Evolutionary conservation across 2,329 filamentous ascomycete species (phyloP).

Genomic region (Colletotrichum karsti): DNA sequence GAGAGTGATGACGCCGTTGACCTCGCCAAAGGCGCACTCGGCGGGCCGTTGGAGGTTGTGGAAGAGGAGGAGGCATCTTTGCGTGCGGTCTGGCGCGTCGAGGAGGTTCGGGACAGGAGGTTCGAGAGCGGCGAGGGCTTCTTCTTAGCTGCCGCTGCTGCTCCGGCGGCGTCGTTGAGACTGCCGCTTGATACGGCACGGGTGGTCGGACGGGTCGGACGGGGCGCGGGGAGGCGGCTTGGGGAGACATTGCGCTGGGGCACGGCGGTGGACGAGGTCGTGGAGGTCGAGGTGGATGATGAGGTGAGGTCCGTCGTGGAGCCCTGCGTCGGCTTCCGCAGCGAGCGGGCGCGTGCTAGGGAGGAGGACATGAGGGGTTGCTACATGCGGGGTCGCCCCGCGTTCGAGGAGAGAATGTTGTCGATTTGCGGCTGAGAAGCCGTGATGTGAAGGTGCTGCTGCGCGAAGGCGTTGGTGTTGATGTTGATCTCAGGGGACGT

Average conservation of each 20-base stretch:
- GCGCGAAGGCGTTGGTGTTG: conserved; percentile 10
- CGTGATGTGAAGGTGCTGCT: too few species aligned
- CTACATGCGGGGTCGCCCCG: background rate
- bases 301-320: conserved; percentile 29
- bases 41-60: background rate
- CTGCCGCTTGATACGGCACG: conserved; percentile 22
- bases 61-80: background rate
- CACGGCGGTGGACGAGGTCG: background rate
- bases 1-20: background rate
- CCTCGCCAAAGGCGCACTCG: background rate
- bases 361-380: conserved; percentile 48
- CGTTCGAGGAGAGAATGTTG: background rate
- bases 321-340: conserved; percentile 51
- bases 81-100: conserved; percentile 6
- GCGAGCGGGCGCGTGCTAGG: conserved; percentile 55
- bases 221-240: conserved; percentile 23
- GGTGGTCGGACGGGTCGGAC: conserved; percentile 2
- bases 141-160: conserved; percentile 24
- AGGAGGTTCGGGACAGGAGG: background rate
- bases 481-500: conserved; percentile 22
- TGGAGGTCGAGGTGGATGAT: background rate
- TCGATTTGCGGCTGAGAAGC: background rate
- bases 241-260: conserved; percentile 16
- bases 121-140: conserved; percentile 5
- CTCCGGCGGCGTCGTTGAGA: conserved; percentile 9